These are phyloP conservation scores for Trichothecium sympodiale DNA, from an alignment of 2,329 filamentous ascomycete species.

Conservation along the genomic window DNA sequence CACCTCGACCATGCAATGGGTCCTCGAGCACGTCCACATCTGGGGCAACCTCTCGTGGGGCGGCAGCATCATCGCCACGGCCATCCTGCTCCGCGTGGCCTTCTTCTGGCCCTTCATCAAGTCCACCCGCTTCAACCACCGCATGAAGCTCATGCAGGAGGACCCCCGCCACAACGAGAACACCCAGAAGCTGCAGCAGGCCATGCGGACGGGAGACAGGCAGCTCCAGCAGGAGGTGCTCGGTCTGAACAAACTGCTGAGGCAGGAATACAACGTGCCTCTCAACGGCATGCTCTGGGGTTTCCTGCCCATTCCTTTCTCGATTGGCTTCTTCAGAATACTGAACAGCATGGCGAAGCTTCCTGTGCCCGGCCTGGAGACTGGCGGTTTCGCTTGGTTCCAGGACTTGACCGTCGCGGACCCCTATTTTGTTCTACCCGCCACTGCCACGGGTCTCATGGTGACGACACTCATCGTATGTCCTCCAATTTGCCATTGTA, in stretches of 20 bases:
- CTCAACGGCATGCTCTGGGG: constrained; percentile 24
- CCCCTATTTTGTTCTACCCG: constrained; percentile 66
- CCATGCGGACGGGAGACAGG: constrained; percentile 34
- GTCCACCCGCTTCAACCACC: constrained; percentile 31
- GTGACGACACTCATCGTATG: constrained; percentile 42
- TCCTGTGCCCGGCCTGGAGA: constrained; percentile 69
- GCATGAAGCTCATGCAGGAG: constrained; percentile 43
- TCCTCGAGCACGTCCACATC: constrained; percentile 75
- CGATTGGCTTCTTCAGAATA: constrained; percentile 71
- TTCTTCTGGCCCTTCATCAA: constrained; percentile 51
- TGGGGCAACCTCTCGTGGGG: constrained; percentile 72
- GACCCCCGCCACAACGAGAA: constrained; percentile 41
- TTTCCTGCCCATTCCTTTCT: constrained; percentile 49
- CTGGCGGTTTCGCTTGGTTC: constrained; percentile 68
- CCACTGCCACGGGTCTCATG: constrained; percentile 44
- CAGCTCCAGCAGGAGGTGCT: constrained; percentile 22
- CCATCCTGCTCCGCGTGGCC: constrained; percentile 50
- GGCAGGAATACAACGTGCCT: constrained; percentile 22
- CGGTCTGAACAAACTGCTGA: constrained; percentile 23
- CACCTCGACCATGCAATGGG: constrained; percentile 60
- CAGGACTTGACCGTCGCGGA: constrained; percentile 64
- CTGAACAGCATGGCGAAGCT: constrained; percentile 62
- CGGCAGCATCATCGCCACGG: constrained; percentile 56
- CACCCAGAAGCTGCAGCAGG: constrained; percentile 38
- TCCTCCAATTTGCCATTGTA: background rate